Conservation (phyloP, 2,329 filamentous ascomycete species). For the Cladobotryum protrusum region DNA sequence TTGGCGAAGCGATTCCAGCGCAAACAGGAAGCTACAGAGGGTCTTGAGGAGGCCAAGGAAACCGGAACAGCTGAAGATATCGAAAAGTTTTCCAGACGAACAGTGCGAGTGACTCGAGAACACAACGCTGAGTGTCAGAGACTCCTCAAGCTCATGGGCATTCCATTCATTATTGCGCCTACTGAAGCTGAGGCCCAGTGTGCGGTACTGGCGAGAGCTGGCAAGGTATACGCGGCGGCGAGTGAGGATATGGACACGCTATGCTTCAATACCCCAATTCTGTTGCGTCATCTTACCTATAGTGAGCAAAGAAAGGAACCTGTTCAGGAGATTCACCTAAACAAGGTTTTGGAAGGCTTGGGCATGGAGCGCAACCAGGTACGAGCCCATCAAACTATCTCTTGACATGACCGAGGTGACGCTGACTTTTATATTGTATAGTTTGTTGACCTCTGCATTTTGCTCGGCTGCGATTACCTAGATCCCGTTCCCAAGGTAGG, state of each 20-base stretch:
- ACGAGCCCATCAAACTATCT: constrained; percentile 12
- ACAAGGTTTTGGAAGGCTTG: constrained; percentile 79
- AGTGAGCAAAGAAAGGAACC: constrained; percentile 97
- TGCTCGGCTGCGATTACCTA: constrained; percentile 95
- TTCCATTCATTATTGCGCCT: constrained; percentile 90
- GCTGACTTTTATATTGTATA: constrained; percentile 29
- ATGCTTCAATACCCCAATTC: constrained; percentile 87
- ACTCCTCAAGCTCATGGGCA: constrained; percentile 88
- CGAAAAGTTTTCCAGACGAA: constrained; percentile 92
- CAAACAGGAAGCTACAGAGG: constrained; percentile 86
- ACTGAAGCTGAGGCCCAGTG: constrained; percentile 98
- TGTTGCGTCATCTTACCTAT: constrained; percentile 90
- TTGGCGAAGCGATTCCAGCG: constrained; percentile 92
- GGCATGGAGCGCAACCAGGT: constrained; percentile 84
- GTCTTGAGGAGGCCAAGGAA: constrained; percentile 91
- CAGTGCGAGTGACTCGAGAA: constrained; percentile 90
- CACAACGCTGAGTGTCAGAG: constrained; percentile 94
- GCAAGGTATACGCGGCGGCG: constrained; percentile 93
- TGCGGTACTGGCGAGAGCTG: constrained; percentile 78
- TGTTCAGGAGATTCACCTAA: constrained; percentile 88
- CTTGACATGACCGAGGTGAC: background rate
- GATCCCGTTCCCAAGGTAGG: constrained; percentile 94
- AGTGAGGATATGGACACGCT: constrained; percentile 99
- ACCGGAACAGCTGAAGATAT: constrained; percentile 95
- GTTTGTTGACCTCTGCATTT: constrained; percentile 97